Conservation (phyloP, 805 yeast species). For the Blastobotrys parvus region DNA sequence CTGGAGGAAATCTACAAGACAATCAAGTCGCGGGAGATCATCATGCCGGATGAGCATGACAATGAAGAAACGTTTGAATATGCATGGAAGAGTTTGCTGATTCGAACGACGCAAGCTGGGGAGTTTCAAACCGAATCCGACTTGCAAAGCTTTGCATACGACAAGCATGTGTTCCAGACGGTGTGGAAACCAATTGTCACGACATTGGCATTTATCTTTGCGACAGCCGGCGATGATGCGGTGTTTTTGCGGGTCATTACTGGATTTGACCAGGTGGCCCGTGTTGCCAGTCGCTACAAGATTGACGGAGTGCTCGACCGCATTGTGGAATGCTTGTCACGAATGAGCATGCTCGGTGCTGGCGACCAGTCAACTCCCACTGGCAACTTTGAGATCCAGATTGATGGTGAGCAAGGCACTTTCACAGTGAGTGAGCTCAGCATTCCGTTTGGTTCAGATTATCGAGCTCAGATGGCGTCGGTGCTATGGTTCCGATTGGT, state of each 20-base stretch:
- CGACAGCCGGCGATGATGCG: conserved; percentile 84
- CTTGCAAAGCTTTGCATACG: conserved; percentile 36
- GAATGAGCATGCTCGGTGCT: conserved; percentile 57
- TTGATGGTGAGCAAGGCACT: conserved; percentile 46
- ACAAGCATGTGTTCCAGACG: conserved; percentile 58
- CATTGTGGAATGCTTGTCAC: conserved; percentile 57
- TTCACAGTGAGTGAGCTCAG: conserved; percentile 76
- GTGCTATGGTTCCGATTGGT: conserved; percentile 77
- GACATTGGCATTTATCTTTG: conserved; percentile 69
- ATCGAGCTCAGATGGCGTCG: conserved; percentile 83
- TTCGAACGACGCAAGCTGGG: conserved; percentile 21
- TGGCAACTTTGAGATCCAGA: conserved; percentile 28
- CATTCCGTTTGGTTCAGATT: conserved; percentile 79
- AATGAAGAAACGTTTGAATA: conserved; percentile 90
- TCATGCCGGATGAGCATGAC: conserved; percentile 97
- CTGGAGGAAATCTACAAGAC: conserved; percentile 71
- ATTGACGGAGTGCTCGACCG: conserved; percentile 51
- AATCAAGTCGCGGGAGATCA: conserved; percentile 78
- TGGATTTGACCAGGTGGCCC: conserved; percentile 77
- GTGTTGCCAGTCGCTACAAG: conserved; percentile 59
- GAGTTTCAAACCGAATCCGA: conserved; percentile 2
- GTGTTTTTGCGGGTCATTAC: conserved; percentile 81
- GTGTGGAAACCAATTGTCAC: conserved; percentile 58
- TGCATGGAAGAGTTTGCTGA: conserved; percentile 34
- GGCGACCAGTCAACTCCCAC: conserved; percentile 26